A percentile compares a stretch with the other conserved stretches of the same genome.
These are phyloP conservation scores for Mortierella alpina DNA, from an alignment of 192 early-diverging fungal genomes.

Conservation along the genomic window DNA sequence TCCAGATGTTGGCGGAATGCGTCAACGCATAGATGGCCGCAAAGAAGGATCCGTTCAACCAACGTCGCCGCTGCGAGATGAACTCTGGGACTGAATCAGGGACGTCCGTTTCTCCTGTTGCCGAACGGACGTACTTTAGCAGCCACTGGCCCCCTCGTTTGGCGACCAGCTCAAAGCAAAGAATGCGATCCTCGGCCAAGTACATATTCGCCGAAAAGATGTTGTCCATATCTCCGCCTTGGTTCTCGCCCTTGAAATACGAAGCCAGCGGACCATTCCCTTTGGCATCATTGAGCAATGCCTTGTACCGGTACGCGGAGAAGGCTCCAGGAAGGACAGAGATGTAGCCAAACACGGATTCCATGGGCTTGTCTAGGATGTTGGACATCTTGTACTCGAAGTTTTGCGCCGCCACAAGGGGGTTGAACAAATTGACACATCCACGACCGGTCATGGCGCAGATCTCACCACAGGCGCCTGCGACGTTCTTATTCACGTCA, in stretches of 20 bases:
- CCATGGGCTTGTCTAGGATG: conserved; percentile 84
- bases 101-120: conserved; percentile 82
- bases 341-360: conserved; percentile 95
- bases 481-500: conserved; percentile 76
- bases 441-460: conserved; percentile 70
- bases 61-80: conserved; percentile 82
- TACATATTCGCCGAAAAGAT: conserved; percentile 79
- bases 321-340: conserved; percentile 92
- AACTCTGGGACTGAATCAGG: conserved; percentile 78
- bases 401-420: conserved; percentile 82
- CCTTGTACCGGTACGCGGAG: conserved; percentile 80
- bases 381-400: conserved; percentile 84
- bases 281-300: conserved; percentile 69
- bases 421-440: conserved; percentile 72
- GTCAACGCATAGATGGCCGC: conserved; percentile 78
- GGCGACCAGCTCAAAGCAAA: conserved; percentile 83
- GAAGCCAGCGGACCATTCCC: conserved; percentile 71
- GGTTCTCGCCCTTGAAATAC: conserved; percentile 84
- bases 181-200: conserved; percentile 77
- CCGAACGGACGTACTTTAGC: conserved; percentile 75
- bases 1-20: conserved; percentile 72
- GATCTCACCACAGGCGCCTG: conserved; percentile 89
- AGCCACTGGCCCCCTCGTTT: conserved; percentile 75
- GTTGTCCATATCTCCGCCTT: conserved; percentile 63
- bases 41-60: conserved; percentile 89